Base-by-base conservation (phyloP, 805 yeast species). In the Ogataea henricii region DNA sequence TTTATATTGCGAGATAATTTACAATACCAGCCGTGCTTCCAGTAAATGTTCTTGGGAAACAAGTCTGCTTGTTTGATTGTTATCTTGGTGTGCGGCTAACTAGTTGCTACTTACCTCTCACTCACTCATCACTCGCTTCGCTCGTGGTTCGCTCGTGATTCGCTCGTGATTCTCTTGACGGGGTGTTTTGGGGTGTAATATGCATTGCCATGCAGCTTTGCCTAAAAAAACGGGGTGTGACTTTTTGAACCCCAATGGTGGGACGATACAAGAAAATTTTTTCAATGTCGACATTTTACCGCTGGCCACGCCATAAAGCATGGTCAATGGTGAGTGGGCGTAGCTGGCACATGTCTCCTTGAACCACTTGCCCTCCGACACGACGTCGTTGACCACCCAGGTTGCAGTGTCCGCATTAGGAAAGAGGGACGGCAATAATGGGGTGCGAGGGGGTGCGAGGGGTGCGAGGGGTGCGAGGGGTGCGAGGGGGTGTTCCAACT, bases 381-480 rank as follows among this genome's bases (percentile, higher is more conserved):
- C n/a, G n/a, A n/a, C n/a, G n/a, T 25, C 27, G 10, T 8, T 25
- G 27, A 8, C 10, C 27, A 10, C 27, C 10, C 7, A 25, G 27
- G 7, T 25, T 25, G 9, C 10, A 25, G 27, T 25, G 27, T n/a
- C n/a, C n/a, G n/a, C n/a, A n/a, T 17, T 7, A 17, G 42, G 42
- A 39, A 39, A 27, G 33, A 39, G 42, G 42, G 42, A 17, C 34
- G 33, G 34, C 41, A 3, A 10, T 17, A 20, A 26, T 20, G 25
- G 33, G 33, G 12, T 7, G 18, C 14, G 33, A 39, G 42, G 33
- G 42, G 42, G 30, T 27, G 30, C 13, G 27, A 13, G n/a, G 13
- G 13, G 4, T 27, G n/a, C n/a, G n/a, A n/a, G 25, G 33, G 33
- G 12, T 7, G 18, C 14, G 33, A 39, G 42, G 33, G 42, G 42